Evolutionary conservation across 768 basidiomycete species (phyloP).

Genomic region (Lentinula aciculospora): DNA sequence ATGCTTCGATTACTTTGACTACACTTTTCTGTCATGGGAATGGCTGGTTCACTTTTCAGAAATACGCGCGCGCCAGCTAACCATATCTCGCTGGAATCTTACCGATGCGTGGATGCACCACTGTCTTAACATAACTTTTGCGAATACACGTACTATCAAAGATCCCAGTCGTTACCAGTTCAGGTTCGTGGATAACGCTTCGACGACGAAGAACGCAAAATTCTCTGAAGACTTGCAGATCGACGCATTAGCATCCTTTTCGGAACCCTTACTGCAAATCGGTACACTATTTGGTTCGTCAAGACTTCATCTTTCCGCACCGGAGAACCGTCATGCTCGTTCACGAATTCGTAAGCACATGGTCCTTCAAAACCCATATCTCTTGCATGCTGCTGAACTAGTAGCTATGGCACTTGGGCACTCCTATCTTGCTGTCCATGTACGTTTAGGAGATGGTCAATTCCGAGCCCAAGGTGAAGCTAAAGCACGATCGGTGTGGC

Average conservation of each 20-base stretch:
- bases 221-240: conserved; percentile 40
- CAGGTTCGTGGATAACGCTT: conserved; percentile 46
- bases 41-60: conserved; percentile 56
- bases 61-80: conserved; percentile 29
- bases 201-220: conserved; percentile 23
- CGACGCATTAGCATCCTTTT: conserved; percentile 29
- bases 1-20: conserved; percentile 56
- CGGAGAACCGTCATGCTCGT: conserved; percentile 35
- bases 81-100: conserved; percentile 47
- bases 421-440: conserved; percentile 56
- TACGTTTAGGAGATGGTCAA: conserved; percentile 64
- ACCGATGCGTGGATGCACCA: conserved; percentile 41
- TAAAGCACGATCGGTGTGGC: conserved; percentile 50
- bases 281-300: conserved; percentile 77
- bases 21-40: conserved; percentile 64
- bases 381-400: conserved; percentile 35
- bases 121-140: conserved; percentile 27
- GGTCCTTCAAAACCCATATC: conserved; percentile 45
- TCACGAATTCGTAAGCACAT: conserved; percentile 47
- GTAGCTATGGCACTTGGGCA: conserved; percentile 34
- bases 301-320: conserved; percentile 47
- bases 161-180: conserved; percentile 59
- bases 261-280: conserved; percentile 55
- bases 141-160: conserved; percentile 41
- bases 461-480: conserved; percentile 39